Base-by-base conservation (phyloP, 176 grass and related monocot genomes). In the Puya raimondii region DNA sequence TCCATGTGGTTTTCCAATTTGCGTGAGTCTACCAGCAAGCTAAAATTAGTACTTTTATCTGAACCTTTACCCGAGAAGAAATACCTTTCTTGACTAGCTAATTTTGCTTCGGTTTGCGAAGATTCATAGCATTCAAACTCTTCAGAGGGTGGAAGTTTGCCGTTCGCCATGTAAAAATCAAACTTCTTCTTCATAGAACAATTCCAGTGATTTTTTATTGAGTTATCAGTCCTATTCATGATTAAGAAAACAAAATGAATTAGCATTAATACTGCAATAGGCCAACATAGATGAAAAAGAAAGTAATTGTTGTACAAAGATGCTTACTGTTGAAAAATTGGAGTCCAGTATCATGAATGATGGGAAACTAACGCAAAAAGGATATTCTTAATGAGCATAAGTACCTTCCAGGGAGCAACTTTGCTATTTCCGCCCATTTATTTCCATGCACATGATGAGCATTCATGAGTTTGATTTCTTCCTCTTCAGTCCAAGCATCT, bases 351-450 rank as follows among this genome's bases (percentile, higher is more conserved):
- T 42, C 33, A 42, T 42, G 33, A 42, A 42, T 42, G 33, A 42
- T 42, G 33, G 33, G 33, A 7, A 42, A 42, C 4, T 42, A 42
- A 42, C 33, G 0, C 33, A 42, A 42, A 42, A 42, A 42, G 33
- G 33, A 42, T 42, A 42, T 42, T 61, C 16, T 61, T 61, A 16
- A 61, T 74, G 13, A 67, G 42, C 49, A 64, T 51, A 42, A 65
- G 59, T 91, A 99, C 94, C 94, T 90, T 87, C 94, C 94, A 80
- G 94, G 87, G 66, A 99, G 84, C 74, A 85, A 81, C 71, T 99
- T 99, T 78, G 94, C 94, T 78, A 99, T 99, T 84, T 99, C 94
- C 59, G 94, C 94, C 94, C 94, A 99, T 90, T 91, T 99, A 78
- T 99, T 99, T 14, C 94, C 94, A 80, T 86, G 81, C 7, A 82